phyloP scores from a whole-genome alignment of 768 basidiomycete genomes.

The Phylloporus sp. region DNA sequence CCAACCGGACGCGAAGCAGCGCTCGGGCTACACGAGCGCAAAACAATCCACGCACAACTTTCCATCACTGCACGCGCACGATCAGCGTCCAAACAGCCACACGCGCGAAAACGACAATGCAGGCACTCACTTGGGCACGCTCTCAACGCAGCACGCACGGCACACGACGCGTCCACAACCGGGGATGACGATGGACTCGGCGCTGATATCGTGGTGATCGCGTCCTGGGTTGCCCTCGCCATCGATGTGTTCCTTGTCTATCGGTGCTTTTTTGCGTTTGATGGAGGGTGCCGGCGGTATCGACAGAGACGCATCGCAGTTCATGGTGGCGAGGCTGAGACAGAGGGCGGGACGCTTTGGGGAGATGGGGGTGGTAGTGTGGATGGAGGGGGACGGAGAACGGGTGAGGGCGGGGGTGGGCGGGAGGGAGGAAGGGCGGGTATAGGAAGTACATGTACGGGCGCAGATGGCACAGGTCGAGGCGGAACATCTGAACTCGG shows the following conservation, averaged over 20 bases:
- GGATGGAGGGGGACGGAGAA: slow-evolving; percentile 27
- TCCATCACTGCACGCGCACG: slow-evolving; percentile 20
- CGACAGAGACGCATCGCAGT: slow-evolving; percentile 7
- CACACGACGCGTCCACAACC: slow-evolving; percentile 36
- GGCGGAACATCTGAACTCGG: slow-evolving; percentile 27
- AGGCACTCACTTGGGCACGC: slow-evolving; percentile 30
- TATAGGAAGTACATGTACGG: slow-evolving; percentile 34
- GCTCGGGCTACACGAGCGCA: slow-evolving; percentile 18
- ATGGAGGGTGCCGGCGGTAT: neutral
- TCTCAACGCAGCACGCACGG: slow-evolving; percentile 34
- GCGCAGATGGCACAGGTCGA: slow-evolving; percentile 35
- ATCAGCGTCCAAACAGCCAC: slow-evolving; percentile 7
- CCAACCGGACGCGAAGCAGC: no score
- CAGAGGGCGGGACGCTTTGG: slow-evolving; percentile 28
- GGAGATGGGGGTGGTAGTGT: slow-evolving; percentile 13
- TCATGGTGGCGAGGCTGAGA: slow-evolving; percentile 21
- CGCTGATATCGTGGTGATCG: neutral
- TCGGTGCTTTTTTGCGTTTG: slow-evolving; percentile 28
- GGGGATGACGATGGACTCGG: slow-evolving; percentile 15
- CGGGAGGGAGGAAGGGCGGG: slow-evolving; percentile 29
- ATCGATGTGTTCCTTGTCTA: slow-evolving; percentile 20
- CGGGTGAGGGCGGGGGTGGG: slow-evolving; percentile 35
- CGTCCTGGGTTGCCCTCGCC: neutral
- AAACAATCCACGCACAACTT: slow-evolving; percentile 31
- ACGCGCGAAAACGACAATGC: neutral